Conservation (phyloP, 1,284 basidiomycete genomes). For the Cutaneotrichosporon mucoides region DNA sequence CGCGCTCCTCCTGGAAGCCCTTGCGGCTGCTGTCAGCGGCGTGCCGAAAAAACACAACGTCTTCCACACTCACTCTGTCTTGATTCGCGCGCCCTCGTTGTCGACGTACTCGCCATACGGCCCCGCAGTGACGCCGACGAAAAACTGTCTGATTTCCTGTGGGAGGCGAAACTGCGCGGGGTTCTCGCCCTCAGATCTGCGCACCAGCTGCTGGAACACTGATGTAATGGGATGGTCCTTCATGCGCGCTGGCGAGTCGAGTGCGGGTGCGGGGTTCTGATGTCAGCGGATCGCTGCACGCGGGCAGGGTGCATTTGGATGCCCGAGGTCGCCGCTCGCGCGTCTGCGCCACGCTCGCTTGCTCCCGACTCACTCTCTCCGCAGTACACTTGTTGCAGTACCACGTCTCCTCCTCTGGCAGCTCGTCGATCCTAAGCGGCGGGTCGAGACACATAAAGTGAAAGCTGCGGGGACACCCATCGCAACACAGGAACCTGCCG, state of each 20-base stretch:
- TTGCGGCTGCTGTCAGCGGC: slow-evolving; percentile 61
- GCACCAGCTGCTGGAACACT: slow-evolving; percentile 34
- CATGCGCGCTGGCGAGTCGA: slow-evolving; percentile 4
- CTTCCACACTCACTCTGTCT: slow-evolving; percentile 56
- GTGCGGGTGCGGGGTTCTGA: not conserved
- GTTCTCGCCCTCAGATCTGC: slow-evolving; percentile 45
- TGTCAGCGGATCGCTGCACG: too few species aligned
- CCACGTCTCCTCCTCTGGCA: slow-evolving; percentile 84
- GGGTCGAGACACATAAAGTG: slow-evolving; percentile 96
- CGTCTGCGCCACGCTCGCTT: too few species aligned
- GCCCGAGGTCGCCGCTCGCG: too few species aligned
- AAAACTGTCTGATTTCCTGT: slow-evolving; percentile 75
- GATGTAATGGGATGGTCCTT: slow-evolving; percentile 31
- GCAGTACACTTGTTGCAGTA: slow-evolving; percentile 60
- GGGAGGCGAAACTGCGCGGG: slow-evolving; percentile 77
- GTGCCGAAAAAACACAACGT: too few species aligned
- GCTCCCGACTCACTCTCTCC: slow-evolving; percentile 27
- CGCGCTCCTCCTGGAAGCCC: slow-evolving; percentile 85
- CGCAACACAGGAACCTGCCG: slow-evolving; percentile 85
- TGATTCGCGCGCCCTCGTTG: slow-evolving; percentile 68
- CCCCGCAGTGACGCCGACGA: slow-evolving; percentile 71
- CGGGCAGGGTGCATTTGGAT: too few species aligned
- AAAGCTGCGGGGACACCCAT: slow-evolving; percentile 93
- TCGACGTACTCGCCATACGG: slow-evolving; percentile 74
- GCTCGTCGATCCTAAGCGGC: slow-evolving; percentile 80